Conservation (phyloP, 139 green algal genomes). For the Dunaliella primolecta region DNA sequence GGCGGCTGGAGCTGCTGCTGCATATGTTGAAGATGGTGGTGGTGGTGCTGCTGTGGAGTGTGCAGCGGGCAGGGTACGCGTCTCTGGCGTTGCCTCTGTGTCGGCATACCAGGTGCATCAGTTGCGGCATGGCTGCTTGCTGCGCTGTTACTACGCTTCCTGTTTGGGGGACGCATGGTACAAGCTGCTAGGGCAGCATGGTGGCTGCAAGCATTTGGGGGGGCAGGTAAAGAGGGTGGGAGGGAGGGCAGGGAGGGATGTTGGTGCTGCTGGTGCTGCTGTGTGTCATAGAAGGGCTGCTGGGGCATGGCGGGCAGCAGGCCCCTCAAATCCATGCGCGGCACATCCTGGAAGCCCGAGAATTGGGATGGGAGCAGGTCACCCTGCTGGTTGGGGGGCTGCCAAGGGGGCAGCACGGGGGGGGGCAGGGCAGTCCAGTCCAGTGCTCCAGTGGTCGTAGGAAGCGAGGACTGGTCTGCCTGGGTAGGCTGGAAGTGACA, state of each 20-base stretch:
- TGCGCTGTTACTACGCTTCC: not conserved
- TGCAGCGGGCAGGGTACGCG: not conserved
- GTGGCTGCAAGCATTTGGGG: not conserved
- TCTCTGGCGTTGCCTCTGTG: not conserved
- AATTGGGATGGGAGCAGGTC: not conserved
- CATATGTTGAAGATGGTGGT: too few relatives aligned
- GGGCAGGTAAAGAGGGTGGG: too few relatives aligned
- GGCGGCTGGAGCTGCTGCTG: not conserved
- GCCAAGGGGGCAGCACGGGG: not conserved
- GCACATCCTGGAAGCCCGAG: not conserved
- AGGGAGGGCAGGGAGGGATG: not conserved
- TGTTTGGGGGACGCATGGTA: not conserved
- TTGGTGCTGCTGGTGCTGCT: slow-evolving; percentile 3
- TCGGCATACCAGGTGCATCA: not conserved
- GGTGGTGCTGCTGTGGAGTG: not conserved
- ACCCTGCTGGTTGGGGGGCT: not conserved
- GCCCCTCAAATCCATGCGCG: not conserved
- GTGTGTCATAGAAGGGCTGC: not conserved
- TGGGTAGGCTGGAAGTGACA: not conserved
- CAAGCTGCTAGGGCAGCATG: not conserved
- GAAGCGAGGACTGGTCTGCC: not conserved
- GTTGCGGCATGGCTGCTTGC: not conserved
- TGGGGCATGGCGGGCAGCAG: not conserved
- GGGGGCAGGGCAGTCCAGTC: not conserved
- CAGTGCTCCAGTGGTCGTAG: not conserved